Evolutionary conservation across 2,329 filamentous ascomycete species (phyloP).

Genomic region (Chrysosphaeria jannelii): DNA sequence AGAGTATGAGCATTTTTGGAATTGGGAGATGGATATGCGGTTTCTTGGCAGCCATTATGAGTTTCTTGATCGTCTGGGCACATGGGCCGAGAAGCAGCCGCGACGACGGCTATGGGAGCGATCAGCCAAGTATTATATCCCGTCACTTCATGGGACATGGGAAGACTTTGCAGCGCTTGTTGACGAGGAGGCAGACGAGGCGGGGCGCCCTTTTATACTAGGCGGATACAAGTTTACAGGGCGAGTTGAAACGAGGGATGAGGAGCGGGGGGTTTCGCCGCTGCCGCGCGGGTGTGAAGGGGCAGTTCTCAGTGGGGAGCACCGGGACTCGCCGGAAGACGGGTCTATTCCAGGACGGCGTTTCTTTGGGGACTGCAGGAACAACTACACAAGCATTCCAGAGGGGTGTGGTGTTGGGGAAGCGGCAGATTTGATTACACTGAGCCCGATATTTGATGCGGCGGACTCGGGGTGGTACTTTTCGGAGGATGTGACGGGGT

Average conservation of each 20-base stretch:
- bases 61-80: conserved; percentile 33
- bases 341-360: conserved; percentile 1
- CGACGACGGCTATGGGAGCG: conserved; percentile 52
- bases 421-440: conserved; percentile 1
- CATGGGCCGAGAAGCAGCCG: conserved; percentile 37
- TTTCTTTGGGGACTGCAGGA: conserved; percentile 4
- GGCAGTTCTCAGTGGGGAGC: conserved; percentile 10
- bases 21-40: conserved; percentile 40
- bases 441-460: conserved; percentile 23
- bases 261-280: conserved; percentile 19
- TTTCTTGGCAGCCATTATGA: conserved; percentile 39
- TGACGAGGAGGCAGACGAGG: conserved; percentile 23
- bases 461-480: conserved; percentile 45
- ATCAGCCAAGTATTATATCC: conserved; percentile 47
- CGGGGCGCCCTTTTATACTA: conserved; percentile 28
- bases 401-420: conserved; percentile 36
- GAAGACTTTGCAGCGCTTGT: conserved; percentile 39
- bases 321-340: conserved; percentile 2
- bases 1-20: conserved; percentile 37
- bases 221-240: conserved; percentile 29
- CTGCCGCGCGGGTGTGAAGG: conserved; percentile 22
- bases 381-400: conserved; percentile 5
- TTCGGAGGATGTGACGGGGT: conserved; percentile 37
- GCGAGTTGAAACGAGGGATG: conserved; percentile 15
- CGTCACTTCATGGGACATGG: conserved; percentile 36